Percentiles rank a stretch among this genome's conserved stretches.
These are phyloP conservation scores for Leccinum aurantiacum DNA, from an alignment of 768 basidiomycete species.

Conservation along the genomic window DNA sequence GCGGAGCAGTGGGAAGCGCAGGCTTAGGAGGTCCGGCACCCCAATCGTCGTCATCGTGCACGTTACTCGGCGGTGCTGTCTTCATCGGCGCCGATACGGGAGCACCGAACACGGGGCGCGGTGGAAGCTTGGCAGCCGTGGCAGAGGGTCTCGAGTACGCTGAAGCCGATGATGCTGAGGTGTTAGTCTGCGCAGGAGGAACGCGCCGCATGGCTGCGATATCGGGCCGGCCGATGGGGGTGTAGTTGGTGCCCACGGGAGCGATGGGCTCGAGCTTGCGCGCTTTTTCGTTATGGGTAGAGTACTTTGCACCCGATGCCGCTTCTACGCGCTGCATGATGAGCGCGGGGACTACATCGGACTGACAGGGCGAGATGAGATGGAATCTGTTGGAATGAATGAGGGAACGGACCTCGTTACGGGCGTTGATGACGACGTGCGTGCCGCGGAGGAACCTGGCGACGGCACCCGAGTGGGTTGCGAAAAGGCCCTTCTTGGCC, in stretches of 20 bases:
- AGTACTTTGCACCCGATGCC: slow-evolving; percentile 89
- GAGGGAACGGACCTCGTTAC: slow-evolving; percentile 66
- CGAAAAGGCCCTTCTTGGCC: slow-evolving; percentile 88
- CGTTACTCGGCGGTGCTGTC: slow-evolving; percentile 38
- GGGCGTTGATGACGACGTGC: slow-evolving; percentile 83
- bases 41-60: slow-evolving; percentile 61
- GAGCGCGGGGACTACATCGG: slow-evolving; percentile 73
- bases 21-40: slow-evolving; percentile 48
- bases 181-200: slow-evolving; percentile 30
- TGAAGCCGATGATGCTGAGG: neutral
- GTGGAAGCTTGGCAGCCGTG: slow-evolving; percentile 30
- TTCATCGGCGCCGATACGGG: slow-evolving; percentile 43
- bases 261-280: slow-evolving; percentile 77
- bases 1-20: slow-evolving; percentile 44
- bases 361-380: slow-evolving; percentile 38
- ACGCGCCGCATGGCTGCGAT: slow-evolving; percentile 58
- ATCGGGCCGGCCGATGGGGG: slow-evolving; percentile 72
- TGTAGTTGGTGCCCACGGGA: slow-evolving; percentile 76
- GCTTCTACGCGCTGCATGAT: slow-evolving; percentile 89
- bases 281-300: slow-evolving; percentile 73
- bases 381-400: neutral
- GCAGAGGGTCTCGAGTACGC: neutral
- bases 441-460: slow-evolving; percentile 77
- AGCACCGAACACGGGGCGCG: slow-evolving; percentile 51
- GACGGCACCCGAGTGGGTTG: slow-evolving; percentile 81